phyloP scores from a whole-genome alignment of 2,329 filamentous ascomycete genomes.

The Didymella pomorum region DNA sequence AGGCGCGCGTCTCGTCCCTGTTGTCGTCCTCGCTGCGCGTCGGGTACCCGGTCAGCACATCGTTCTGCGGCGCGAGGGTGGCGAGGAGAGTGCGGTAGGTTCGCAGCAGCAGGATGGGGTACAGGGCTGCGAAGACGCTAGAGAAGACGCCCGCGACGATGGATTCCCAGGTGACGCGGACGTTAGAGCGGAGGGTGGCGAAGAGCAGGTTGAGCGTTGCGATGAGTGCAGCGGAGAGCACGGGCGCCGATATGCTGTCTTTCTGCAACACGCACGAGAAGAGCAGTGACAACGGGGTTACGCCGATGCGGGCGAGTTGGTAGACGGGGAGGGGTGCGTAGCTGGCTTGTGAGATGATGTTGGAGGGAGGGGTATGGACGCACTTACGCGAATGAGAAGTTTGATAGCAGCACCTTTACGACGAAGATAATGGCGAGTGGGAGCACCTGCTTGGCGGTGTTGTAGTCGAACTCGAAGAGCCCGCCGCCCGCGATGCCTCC shows the following conservation, averaged over 20 bases:
- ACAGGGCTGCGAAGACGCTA: slow-evolving; percentile 60
- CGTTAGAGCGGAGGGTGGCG: slow-evolving; percentile 56
- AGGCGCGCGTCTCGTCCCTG: slow-evolving; percentile 59
- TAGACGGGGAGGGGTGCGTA: slow-evolving; percentile 63
- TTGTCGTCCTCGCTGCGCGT: slow-evolving; percentile 44
- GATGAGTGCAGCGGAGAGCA: slow-evolving; percentile 60
- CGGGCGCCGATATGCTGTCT: slow-evolving; percentile 57
- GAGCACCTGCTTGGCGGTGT: slow-evolving; percentile 57
- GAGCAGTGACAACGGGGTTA: slow-evolving; percentile 59
- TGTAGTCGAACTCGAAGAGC: slow-evolving; percentile 61
- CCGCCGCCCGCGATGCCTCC: slow-evolving; percentile 63
- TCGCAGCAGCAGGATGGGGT: slow-evolving; percentile 60
- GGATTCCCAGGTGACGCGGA: slow-evolving; percentile 61
- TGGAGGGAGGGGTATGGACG: not conserved
- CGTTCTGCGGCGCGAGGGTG: slow-evolving; percentile 55
- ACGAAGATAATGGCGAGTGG: slow-evolving; percentile 61
- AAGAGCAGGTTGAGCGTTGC: slow-evolving; percentile 61
- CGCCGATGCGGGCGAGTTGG: slow-evolving; percentile 60
- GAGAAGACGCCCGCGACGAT: slow-evolving; percentile 62
- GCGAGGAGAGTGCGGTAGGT: slow-evolving; percentile 59
- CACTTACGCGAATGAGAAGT: slow-evolving; percentile 61
- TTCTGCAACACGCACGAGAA: slow-evolving; percentile 58
- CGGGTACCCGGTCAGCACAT: slow-evolving; percentile 54
- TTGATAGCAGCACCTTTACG: slow-evolving; percentile 61
- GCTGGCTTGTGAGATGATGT: slow-evolving; percentile 37